Conservation (phyloP, 257 asterid genomes). For the Gynochthodes officinalis region DNA sequence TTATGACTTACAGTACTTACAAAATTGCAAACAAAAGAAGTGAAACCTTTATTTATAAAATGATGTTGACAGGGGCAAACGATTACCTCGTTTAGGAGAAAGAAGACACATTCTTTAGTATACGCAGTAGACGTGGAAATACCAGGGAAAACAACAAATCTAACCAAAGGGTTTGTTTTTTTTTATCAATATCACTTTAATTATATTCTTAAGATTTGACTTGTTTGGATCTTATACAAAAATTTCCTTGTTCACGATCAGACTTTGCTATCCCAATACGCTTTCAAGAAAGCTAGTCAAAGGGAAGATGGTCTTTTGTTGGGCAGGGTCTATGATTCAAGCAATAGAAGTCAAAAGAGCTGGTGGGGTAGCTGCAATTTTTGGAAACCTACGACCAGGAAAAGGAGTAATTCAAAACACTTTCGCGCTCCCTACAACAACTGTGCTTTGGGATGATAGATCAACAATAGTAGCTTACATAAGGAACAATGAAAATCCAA, state of each 20-base stretch:
- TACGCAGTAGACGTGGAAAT: constrained; percentile 40
- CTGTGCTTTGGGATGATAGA: constrained; percentile 15
- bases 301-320: constrained; percentile 48
- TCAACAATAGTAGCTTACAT: constrained; percentile 17
- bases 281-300: constrained; percentile 36
- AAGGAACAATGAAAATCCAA: constrained; percentile 12
- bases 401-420: constrained; percentile 20
- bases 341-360: constrained; percentile 43
- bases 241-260: background rate
- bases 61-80: constrained; percentile 37
- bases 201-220: background rate
- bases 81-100: constrained; percentile 26
- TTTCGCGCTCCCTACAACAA: constrained; percentile 27
- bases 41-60: no score
- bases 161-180: constrained; percentile 26
- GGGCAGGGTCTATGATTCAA: constrained; percentile 8
- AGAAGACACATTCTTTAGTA: constrained; percentile 32
- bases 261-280: constrained; percentile 31
- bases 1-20: no score
- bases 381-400: constrained; percentile 23
- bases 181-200: background rate
- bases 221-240: no score
- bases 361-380: constrained; percentile 45
- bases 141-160: constrained; percentile 32
- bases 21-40: no score